Base-by-base conservation (phyloP, 805 yeast species). In the Suhomyces vadensis region DNA sequence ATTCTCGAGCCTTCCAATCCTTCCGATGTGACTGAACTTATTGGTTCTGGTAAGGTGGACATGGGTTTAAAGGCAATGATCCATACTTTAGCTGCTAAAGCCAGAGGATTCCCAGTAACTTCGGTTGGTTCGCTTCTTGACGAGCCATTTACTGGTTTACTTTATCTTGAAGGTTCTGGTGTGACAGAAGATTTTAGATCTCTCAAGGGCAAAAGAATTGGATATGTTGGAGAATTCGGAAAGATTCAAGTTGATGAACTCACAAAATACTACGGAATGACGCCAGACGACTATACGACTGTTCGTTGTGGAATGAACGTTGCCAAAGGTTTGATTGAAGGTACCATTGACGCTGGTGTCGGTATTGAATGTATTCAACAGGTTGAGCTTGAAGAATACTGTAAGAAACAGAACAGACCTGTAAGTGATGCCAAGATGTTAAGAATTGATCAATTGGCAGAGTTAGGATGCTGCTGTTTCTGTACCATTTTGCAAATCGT, bases 11-110 rank as follows among this genome's bases (percentile, higher is more conserved):
- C 82, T 41, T 70, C 79, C 35, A 77, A 77, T 51, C 82, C 82
- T 17, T 74, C 80, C 10, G 82, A 78, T 57, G 82, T 77, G 35
- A 78, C 82, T 21, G 81, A 78, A 47, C 63, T 78, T 48, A 73
- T 78, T 57, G 82, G 82, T 5, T 69, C 78, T 1, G 82, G 82
- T 23, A 78, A 78, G 49, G 67, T 76, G 39, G 82, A 78, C 60
- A 75, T 78, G 79, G 82, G 82, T 10, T 64, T 78, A 49, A 78
- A 78, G 56, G 82, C 82, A 35, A 78, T 78, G 82, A 77, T 78
- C 51, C 82, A 78, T 53, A 78, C 82, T 4, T 61, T 78, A 46
- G 82, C 82, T 42, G 82, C 81, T 19, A 77, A 77, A 56, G 82
- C 82, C 9, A 69, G 82, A 48, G 81, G 81, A 7, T 78, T 65